Evolutionary conservation across 139 green algal species (phyloP).

Genomic region (Coelastrella sp.): DNA sequence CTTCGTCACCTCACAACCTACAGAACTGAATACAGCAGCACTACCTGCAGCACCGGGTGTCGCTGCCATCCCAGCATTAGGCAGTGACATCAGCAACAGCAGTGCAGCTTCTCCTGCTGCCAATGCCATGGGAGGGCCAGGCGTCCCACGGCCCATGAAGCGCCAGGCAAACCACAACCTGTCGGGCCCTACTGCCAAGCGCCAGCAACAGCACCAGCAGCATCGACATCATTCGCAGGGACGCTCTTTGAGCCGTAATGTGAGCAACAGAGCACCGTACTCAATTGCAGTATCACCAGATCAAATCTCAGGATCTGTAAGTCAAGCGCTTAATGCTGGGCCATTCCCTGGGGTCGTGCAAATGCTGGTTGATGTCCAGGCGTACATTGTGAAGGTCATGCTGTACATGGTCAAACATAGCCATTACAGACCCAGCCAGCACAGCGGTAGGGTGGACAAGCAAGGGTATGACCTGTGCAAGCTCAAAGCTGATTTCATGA

Average conservation of each 20-base stretch:
- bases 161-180: not conserved
- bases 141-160: slow-evolving; percentile 16
- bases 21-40: not conserved
- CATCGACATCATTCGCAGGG: no score
- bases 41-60: not conserved
- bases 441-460: not conserved
- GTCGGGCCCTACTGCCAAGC: not conserved
- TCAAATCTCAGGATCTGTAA: no score
- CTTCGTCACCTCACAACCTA: not conserved
- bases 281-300: not conserved
- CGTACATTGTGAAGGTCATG: slow-evolving; percentile 10
- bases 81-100: not conserved
- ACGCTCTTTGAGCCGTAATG: not conserved
- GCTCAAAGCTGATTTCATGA: slow-evolving; percentile 28
- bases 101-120: not conserved
- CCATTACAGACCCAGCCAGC: not conserved
- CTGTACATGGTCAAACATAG: slow-evolving; percentile 22
- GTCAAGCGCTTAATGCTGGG: no score
- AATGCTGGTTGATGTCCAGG: slow-evolving; percentile 26
- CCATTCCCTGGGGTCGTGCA: not conserved
- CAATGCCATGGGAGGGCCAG: not conserved
- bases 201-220: slow-evolving; percentile 16
- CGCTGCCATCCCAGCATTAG: not conserved
- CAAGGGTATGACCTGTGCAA: slow-evolving; percentile 32
- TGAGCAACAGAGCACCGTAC: not conserved